These are phyloP conservation scores for Phytophthora parvispora DNA, from an alignment of 352 stramenopile species.

Conservation along the genomic window DNA sequence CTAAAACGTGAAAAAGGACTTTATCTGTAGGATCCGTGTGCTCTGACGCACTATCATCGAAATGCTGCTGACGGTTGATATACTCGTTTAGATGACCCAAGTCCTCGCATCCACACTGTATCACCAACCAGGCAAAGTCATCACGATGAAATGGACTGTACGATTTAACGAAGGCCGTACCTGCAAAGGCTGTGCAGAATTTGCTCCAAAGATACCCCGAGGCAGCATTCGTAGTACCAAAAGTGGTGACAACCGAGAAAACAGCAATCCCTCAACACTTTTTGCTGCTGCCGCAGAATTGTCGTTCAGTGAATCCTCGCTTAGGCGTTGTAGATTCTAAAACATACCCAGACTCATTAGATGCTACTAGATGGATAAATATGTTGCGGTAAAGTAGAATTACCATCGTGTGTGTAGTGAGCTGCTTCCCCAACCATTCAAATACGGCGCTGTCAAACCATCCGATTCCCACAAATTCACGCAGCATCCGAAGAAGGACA, in stretches of 20 bases:
- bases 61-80: conserved; percentile 17
- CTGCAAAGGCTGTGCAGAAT: conserved; percentile 6
- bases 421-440: conserved; percentile 17
- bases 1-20: conserved; percentile 49
- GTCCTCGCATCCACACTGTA: conserved; percentile 43
- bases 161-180: conserved; percentile 19
- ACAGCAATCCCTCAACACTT: conserved; percentile 62
- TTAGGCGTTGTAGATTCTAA: conserved; percentile 53
- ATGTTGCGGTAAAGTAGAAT: background rate
- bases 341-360: conserved; percentile 5
- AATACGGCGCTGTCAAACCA: conserved; percentile 44
- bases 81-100: conserved; percentile 43
- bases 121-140: conserved; percentile 10
- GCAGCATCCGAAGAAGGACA: conserved; percentile 50
- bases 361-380: no score
- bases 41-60: background rate
- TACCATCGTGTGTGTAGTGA: conserved; percentile 54
- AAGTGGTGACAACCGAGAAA: conserved; percentile 66
- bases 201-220: conserved; percentile 26
- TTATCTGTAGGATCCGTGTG: background rate
- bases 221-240: conserved; percentile 75
- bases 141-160: background rate
- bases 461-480: conserved; percentile 43
- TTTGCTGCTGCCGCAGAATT: conserved; percentile 36
- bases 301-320: conserved; percentile 58